Base-by-base conservation (phyloP, 2,329 filamentous ascomycete genomes). In the Leptographium radiaticola region DNA sequence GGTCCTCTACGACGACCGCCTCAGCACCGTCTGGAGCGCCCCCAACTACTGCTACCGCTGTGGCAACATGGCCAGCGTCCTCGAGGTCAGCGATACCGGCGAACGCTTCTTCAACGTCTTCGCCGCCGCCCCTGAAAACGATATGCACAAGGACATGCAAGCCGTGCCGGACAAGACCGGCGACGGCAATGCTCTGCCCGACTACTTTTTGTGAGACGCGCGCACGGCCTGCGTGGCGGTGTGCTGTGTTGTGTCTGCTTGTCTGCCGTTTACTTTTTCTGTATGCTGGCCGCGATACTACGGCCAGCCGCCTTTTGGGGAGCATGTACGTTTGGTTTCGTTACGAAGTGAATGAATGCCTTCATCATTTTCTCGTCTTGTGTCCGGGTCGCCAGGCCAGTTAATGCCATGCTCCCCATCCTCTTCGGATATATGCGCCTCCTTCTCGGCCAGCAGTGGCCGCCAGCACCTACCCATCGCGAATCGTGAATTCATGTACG, bases 101-200 rank as follows among this genome's bases (percentile, higher is more conserved):
- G 89, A 95, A 69, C 77, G 91, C 56, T 95, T 88, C 69, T 98
- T 97, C 75, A 98, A 98, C 66, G 90, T 97, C 30, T 98, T 98
- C 67, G 89, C 94, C 54, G 93, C 93, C 4, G 91, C 93, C 33
- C 93, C 93, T 2, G 93, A 98, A 68, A 95, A 98, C 64, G 91
- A 97, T 66, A 72, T 84, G 61, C 87, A 94, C 66, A 87, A 95
- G 64, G 89, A 96, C 65, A 78, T 86, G 63, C 88, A 93, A 67
- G 31, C 48, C 5, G 18, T 11, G 7, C 77, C 79, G 62, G 88
- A 93, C 55, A 89, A 89, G 56, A 89, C 89, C 70, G 66, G 71
- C n/a, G 75, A 75, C 2, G 80, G 83, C 58, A 81, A 71, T 53
- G 72, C 76, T 66, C 67, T 93, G 63, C 86, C 81, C 3, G 81